Conservation (phyloP, 2,329 filamentous ascomycete species). For the Penicillium capsulatum region DNA sequence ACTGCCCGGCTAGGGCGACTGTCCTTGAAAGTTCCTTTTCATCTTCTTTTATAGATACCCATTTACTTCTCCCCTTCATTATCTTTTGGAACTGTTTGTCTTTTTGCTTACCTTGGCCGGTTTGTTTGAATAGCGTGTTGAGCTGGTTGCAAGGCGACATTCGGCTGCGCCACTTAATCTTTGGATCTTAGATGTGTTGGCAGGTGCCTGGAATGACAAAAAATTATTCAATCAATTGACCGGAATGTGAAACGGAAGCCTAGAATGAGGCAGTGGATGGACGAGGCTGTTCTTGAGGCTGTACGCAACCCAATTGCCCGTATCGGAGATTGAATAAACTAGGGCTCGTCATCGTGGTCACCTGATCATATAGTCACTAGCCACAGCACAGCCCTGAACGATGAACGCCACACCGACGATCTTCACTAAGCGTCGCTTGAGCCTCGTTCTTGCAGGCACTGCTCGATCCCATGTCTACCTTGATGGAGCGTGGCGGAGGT, state of each 20-base stretch:
- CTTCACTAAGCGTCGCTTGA: conserved; percentile 1
- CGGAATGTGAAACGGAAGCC: conserved; percentile 2
- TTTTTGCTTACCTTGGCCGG: too few relatives aligned
- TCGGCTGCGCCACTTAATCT: neutral
- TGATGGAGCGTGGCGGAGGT: too few relatives aligned
- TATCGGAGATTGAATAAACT: conserved; percentile 1
- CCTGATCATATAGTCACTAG: neutral
- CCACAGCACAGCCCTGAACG: too few relatives aligned
- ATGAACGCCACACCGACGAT: too few relatives aligned
- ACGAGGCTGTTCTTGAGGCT: conserved; percentile 1
- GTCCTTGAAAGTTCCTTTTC: conserved; percentile 7
- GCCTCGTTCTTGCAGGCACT: too few relatives aligned
- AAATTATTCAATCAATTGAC: too few relatives aligned
- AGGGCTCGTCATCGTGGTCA: neutral
- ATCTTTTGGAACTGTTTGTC: conserved; percentile 7
- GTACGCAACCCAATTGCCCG: neutral
- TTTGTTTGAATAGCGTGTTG: conserved; percentile 5
- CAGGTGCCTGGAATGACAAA: too few relatives aligned
- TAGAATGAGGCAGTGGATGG: conserved; percentile 8
- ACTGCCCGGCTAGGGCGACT: neutral
- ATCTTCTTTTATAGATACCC: conserved; percentile 18
- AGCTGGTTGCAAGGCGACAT: conserved; percentile 1
- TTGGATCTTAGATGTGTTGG: too few relatives aligned
- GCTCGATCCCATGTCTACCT: too few relatives aligned
- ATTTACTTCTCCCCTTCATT: conserved; percentile 12